Conservation (phyloP, 495 filamentous ascomycete genomes). For the Cercophora sp. region DNA sequence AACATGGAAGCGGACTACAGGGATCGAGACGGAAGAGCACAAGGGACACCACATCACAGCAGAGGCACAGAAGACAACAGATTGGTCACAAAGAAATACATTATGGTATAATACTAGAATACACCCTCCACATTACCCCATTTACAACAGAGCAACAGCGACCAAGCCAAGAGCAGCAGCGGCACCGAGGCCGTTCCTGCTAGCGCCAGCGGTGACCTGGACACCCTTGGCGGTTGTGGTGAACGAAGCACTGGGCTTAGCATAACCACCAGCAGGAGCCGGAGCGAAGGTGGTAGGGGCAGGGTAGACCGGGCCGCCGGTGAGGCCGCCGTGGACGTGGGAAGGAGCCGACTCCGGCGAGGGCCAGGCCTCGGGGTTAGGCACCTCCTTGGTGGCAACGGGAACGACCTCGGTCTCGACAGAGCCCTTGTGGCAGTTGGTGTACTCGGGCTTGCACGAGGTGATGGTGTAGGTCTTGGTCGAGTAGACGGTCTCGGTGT, state of each 20-base stretch:
- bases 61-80: too few relatives aligned
- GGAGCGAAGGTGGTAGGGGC: too few relatives aligned
- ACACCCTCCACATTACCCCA: too few relatives aligned
- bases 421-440: too few relatives aligned
- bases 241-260: too few relatives aligned
- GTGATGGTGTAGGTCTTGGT: constrained; percentile 6
- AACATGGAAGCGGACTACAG: too few relatives aligned
- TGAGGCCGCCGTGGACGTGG: too few relatives aligned
- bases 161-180: neutral
- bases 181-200: neutral
- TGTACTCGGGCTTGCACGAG: constrained; percentile 1
- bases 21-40: too few relatives aligned
- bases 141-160: constrained; percentile 6
- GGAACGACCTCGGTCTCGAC: neutral
- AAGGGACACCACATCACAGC: too few relatives aligned
- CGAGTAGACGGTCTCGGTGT: neutral
- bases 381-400: neutral
- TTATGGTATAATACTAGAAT: too few relatives aligned
- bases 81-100: neutral
- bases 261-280: too few relatives aligned
- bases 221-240: neutral
- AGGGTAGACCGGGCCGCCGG: too few relatives aligned
- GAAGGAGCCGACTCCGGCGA: constrained; percentile 17
- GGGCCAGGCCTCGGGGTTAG: neutral
- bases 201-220: constrained; percentile 4